A percentile compares a stretch with the other conserved stretches of the same genome.
phyloP scores from a whole-genome alignment of 2,329 filamentous ascomycete species.

The Nannizziopsis barbatae region DNA sequence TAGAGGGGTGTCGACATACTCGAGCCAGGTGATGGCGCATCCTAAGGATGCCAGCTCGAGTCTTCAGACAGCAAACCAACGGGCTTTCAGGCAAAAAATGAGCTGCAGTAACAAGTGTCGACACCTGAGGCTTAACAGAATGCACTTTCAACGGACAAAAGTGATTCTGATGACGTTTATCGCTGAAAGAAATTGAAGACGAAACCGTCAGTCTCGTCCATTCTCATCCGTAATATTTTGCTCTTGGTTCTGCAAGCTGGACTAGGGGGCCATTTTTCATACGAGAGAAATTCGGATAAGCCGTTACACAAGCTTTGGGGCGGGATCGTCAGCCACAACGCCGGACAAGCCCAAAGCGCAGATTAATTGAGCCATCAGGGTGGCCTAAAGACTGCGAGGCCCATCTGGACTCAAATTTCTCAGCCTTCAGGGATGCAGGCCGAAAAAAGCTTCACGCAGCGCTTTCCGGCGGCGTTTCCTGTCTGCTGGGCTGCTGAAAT shows the following conservation, averaged over 20 bases:
- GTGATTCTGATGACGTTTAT: too few relatives aligned
- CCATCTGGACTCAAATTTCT: background rate
- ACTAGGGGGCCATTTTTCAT: too few relatives aligned
- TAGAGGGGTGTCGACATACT: slow-evolving; percentile 4
- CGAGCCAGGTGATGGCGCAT: background rate
- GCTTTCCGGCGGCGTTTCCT: too few relatives aligned
- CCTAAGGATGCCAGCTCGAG: background rate
- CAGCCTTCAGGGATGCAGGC: background rate
- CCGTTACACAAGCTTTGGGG: slow-evolving; percentile 2
- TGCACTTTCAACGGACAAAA: background rate
- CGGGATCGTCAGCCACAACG: background rate
- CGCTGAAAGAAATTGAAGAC: too few relatives aligned
- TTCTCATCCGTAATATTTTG: background rate
- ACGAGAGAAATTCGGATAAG: background rate
- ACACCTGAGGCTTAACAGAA: too few relatives aligned
- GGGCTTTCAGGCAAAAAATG: too few relatives aligned
- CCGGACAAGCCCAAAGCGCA: background rate
- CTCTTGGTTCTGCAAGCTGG: too few relatives aligned
- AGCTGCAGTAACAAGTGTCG: background rate
- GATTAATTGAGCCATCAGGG: background rate
- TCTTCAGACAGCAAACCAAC: background rate
- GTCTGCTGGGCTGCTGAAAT: too few relatives aligned
- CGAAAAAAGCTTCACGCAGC: too few relatives aligned
- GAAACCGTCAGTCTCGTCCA: background rate
- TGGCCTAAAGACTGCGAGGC: background rate